A percentile compares a stretch with the other conserved stretches of the same genome.
Conservation (phyloP, 2,329 filamentous ascomycete genomes). For the Cordyceps pruinosa region DNA sequence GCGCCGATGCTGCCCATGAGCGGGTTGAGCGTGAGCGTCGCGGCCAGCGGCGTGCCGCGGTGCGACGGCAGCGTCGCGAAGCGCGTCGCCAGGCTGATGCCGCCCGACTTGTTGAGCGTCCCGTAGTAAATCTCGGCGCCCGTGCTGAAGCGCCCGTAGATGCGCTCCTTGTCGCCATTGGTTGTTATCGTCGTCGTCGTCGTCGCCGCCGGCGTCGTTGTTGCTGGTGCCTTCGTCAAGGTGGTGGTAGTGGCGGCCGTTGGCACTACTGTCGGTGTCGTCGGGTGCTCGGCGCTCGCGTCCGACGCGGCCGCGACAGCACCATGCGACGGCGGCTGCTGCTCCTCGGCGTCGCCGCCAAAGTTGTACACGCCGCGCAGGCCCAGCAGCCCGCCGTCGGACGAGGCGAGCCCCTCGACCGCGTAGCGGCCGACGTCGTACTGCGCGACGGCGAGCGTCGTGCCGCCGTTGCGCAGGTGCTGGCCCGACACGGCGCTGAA, state of each 20-base stretch:
- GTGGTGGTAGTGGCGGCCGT: no score
- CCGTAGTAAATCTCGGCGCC: conserved; percentile 96
- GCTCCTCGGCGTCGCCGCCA: conserved; percentile 57
- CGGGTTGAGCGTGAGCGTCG: conserved; percentile 88
- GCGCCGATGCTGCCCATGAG: conserved; percentile 90
- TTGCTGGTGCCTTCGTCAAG: neutral
- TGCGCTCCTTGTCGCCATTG: conserved; percentile 45
- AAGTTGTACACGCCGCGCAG: conserved; percentile 92
- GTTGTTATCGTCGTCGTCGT: neutral
- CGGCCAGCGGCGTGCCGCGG: conserved; percentile 82
- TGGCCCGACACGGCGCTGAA: conserved; percentile 72
- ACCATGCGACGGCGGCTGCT: no score
- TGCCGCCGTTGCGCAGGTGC: conserved; percentile 66
- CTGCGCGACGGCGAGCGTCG: conserved; percentile 64
- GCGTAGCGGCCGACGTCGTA: conserved; percentile 85
- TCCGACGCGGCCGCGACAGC: neutral
- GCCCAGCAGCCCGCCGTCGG: conserved; percentile 83
- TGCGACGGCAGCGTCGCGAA: conserved; percentile 81
- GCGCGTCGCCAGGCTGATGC: conserved; percentile 78
- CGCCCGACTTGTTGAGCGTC: conserved; percentile 86
- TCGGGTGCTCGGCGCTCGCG: neutral
- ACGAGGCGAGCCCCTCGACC: conserved; percentile 84
- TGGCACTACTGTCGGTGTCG: neutral
- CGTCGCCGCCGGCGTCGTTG: neutral
- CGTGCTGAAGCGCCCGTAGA: conserved; percentile 78